A percentile compares a stretch with the other conserved stretches of the same genome.
phyloP scores from a whole-genome alignment of 129 eudicot genomes.

The Flaveria linearis region DNA sequence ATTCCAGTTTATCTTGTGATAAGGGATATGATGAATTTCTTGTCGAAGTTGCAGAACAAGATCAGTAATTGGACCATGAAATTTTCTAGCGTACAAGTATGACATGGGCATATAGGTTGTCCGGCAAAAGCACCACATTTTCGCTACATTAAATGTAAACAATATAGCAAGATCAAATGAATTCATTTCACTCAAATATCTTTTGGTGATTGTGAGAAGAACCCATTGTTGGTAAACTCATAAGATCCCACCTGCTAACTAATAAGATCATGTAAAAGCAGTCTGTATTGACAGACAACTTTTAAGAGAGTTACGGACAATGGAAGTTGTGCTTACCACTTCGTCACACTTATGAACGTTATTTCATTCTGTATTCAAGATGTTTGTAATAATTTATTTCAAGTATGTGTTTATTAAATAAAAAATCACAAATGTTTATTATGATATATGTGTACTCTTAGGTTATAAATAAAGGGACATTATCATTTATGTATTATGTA shows the following conservation, averaged over 20 bases:
- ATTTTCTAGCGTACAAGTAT: slow-evolving; percentile 55
- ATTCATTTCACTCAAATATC: background rate
- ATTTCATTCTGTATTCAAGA: background rate
- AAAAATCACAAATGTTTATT: background rate
- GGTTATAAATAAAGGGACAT: background rate
- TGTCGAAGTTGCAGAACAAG: slow-evolving; percentile 51
- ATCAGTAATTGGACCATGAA: slow-evolving; percentile 63
- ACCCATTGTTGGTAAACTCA: background rate
- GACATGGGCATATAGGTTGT: slow-evolving; percentile 80
- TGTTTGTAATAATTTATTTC: background rate
- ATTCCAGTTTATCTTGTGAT: slow-evolving; percentile 58
- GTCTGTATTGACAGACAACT: too few relatives aligned
- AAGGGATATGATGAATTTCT: slow-evolving; percentile 60
- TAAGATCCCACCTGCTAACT: background rate
- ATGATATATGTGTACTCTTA: background rate
- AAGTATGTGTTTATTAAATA: background rate
- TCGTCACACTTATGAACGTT: background rate
- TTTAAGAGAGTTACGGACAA: background rate
- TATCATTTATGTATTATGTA: slow-evolving; percentile 12
- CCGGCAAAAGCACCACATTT: slow-evolving; percentile 69
- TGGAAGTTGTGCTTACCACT: background rate
- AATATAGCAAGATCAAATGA: background rate
- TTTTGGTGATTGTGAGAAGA: background rate
- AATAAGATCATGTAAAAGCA: background rate
- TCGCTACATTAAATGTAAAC: slow-evolving; percentile 40